Evolutionary conservation across 352 stramenopile species (phyloP).

Genomic region (Pythium myriotylum): DNA sequence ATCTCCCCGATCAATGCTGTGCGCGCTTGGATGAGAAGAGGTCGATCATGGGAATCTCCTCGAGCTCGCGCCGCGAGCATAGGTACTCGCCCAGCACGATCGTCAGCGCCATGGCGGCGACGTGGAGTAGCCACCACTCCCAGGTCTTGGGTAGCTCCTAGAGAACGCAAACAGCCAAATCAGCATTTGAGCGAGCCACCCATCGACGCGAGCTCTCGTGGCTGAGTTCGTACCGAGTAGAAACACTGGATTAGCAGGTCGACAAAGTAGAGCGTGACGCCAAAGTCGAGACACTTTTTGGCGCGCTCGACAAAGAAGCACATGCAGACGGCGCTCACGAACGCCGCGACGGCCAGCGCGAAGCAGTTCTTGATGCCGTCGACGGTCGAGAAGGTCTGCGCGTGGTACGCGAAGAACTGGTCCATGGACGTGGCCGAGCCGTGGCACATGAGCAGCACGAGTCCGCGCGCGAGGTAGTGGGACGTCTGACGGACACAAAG

Average conservation of each 20-base stretch:
- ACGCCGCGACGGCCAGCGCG: slow-evolving; percentile 54
- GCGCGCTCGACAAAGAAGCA: slow-evolving; percentile 85
- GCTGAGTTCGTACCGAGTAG: slow-evolving; percentile 61
- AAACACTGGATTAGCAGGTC: slow-evolving; percentile 81
- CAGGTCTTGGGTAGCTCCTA: slow-evolving; percentile 84
- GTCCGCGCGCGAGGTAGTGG: slow-evolving; percentile 75
- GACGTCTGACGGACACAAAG: slow-evolving; percentile 46
- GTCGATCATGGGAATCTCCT: slow-evolving; percentile 89
- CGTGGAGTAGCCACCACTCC: slow-evolving; percentile 88
- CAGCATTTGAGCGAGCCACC: no score
- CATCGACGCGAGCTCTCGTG: no score
- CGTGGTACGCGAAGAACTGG: slow-evolving; percentile 87
- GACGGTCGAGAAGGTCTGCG: slow-evolving; percentile 71
- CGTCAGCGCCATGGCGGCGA: slow-evolving; percentile 65
- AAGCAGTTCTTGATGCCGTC: slow-evolving; percentile 85
- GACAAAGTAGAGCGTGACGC: slow-evolving; percentile 88
- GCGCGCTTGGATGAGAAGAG: slow-evolving; percentile 73
- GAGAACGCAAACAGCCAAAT: no score
- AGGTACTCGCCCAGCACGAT: slow-evolving; percentile 89
- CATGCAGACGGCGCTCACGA: slow-evolving; percentile 73
- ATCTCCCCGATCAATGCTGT: slow-evolving; percentile 36
- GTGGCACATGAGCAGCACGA: slow-evolving; percentile 81
- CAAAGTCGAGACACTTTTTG: slow-evolving; percentile 92
- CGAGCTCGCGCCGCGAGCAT: slow-evolving; percentile 82
- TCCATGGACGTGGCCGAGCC: slow-evolving; percentile 66